Base-by-base conservation (phyloP, 2,329 filamentous ascomycete species). In the Periglandula ipomoeae region DNA sequence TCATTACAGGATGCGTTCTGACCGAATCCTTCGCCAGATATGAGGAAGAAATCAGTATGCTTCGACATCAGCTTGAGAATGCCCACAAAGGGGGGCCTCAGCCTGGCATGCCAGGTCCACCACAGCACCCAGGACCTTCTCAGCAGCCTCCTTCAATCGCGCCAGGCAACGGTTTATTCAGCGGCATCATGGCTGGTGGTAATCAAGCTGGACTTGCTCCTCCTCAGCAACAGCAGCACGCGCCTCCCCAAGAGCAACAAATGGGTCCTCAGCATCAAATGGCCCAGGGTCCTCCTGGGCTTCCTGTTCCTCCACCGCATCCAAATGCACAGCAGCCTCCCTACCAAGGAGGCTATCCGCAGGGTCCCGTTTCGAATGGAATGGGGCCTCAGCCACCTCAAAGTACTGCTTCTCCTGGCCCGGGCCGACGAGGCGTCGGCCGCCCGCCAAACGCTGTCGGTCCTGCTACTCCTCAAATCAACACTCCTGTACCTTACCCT, bases 171-270 rank as follows among this genome's bases (percentile, higher is more conserved):
- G 93, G 94, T 61, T 77, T 97, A 37, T 97, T 98, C 63, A 89
- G 89, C 57, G 89, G 89, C 49, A 95, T 97, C 63, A 97, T 98
- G 88, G 82, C 90, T 49, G 91, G 91, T 55, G 82, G 79, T 53
- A 87, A 84, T 59, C 89, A 91, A 70, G 86, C 84, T 59, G 89
- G 87, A 52, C 86, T 89, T 54, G 88, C 87, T 52, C 83, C 95
- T 58, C 89, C 89, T 55, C 78, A 80, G 59, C 82, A 82, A 37
- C 82, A 68, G 50, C 62, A 49, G 22, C 50, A 49, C 46, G 47
- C 95, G 59, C 89, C 89, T 57, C 77, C 78, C 53, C 81, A 84
- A 67, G 78, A 84, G 59, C 81, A 84, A 62, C 77, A 78, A 56
- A 65, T 70, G 62, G 68, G 68, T 47, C 68, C 69, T 56, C 68